Evolutionary conservation across 2,329 filamentous ascomycete genomes (phyloP).

Genomic region (Thielaviopsis populi): DNA sequence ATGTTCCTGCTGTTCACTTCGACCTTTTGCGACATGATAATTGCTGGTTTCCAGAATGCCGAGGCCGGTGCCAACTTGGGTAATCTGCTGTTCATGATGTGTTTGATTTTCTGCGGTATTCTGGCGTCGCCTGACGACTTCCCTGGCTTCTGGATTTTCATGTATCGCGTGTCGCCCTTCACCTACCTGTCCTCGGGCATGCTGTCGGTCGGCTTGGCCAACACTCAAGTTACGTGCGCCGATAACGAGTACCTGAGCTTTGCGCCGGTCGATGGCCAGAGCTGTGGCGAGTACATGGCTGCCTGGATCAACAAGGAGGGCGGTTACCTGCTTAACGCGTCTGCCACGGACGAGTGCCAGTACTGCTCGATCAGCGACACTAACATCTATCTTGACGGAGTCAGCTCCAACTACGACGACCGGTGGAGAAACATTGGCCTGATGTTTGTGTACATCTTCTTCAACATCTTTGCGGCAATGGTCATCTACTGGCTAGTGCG

Average conservation of each 20-base stretch:
- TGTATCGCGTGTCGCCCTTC: slow-evolving; percentile 70
- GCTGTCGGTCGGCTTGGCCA: slow-evolving; percentile 53
- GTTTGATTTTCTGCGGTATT: slow-evolving; percentile 62
- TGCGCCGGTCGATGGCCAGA: slow-evolving; percentile 40
- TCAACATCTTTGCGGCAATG: slow-evolving; percentile 43
- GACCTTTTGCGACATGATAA: slow-evolving; percentile 66
- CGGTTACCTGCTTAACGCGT: slow-evolving; percentile 38
- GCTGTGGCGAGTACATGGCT: slow-evolving; percentile 44
- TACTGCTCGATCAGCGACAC: slow-evolving; percentile 40
- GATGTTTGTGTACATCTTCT: slow-evolving; percentile 42
- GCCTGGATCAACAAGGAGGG: slow-evolving; percentile 33
- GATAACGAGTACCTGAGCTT: slow-evolving; percentile 56
- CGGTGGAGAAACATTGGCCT: slow-evolving; percentile 57
- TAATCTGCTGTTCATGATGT: slow-evolving; percentile 58
- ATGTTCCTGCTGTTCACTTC: slow-evolving; percentile 66
- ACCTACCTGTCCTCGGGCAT: slow-evolving; percentile 67
- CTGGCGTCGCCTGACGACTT: slow-evolving; percentile 47
- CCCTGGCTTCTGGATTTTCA: slow-evolving; percentile 68
- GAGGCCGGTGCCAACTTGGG: slow-evolving; percentile 64
- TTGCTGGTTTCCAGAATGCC: slow-evolving; percentile 59
- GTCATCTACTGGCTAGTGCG: slow-evolving; percentile 40
- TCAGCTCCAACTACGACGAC: slow-evolving; percentile 39
- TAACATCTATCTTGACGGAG: slow-evolving; percentile 34
- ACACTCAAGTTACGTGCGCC: slow-evolving; percentile 50
- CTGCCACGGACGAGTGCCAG: slow-evolving; percentile 35